phyloP scores from a whole-genome alignment of 108 stramenopile genomes.

The Nitzschia inconspicua region DNA sequence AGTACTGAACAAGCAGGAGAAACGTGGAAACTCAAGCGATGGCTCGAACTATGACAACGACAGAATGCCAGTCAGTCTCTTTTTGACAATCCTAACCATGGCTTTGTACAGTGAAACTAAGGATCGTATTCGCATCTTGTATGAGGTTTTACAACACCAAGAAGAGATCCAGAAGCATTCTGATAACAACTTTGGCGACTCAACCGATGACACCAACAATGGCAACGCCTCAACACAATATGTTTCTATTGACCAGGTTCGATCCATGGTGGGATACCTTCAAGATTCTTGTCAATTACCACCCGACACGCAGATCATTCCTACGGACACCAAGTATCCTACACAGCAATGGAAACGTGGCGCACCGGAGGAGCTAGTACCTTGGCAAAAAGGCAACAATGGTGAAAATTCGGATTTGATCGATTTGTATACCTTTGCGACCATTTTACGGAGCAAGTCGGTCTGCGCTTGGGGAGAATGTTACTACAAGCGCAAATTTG shows the following conservation, averaged over 20 bases:
- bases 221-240: neutral
- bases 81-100: constrained; percentile 59
- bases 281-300: constrained; percentile 78
- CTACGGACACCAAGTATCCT: constrained; percentile 59
- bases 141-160: constrained; percentile 29
- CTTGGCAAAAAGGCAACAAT: constrained; percentile 16
- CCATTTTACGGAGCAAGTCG: constrained; percentile 59
- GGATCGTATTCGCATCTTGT: constrained; percentile 66
- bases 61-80: constrained; percentile 31
- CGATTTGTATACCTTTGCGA: constrained; percentile 43
- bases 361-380: constrained; percentile 54
- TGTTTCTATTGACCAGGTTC: constrained; percentile 41
- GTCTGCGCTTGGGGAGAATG: constrained; percentile 90
- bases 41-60: neutral
- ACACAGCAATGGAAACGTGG: constrained; percentile 63
- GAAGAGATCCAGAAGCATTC: neutral
- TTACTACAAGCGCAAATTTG: constrained; percentile 49
- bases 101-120: constrained; percentile 52
- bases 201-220: neutral
- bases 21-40: neutral
- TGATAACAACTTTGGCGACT: neutral
- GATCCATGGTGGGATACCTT: constrained; percentile 61
- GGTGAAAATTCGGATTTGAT: constrained; percentile 26
- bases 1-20: constrained; percentile 29
- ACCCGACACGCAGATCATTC: constrained; percentile 71